Conservation (phyloP, 176 grass and related monocot genomes). For the Triticum dicoccoides region DNA sequence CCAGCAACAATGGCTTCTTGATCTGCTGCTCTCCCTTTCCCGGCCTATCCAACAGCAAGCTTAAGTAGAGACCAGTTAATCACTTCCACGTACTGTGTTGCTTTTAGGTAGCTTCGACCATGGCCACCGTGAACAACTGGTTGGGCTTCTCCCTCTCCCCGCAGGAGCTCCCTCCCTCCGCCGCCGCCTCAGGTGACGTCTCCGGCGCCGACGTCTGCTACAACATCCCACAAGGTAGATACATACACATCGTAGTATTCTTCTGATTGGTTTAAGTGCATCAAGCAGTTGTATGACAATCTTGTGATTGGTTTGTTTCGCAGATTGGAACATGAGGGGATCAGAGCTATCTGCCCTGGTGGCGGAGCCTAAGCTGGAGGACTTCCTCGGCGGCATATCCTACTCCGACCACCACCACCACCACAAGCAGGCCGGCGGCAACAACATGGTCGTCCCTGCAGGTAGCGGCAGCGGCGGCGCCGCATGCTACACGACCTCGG, state of each 20-base stretch:
- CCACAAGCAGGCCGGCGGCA: neutral
- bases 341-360: conserved; percentile 91
- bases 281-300: conserved; percentile 4
- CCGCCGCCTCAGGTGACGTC: conserved; percentile 35
- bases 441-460: conserved; percentile 38
- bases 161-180: conserved; percentile 68
- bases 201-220: conserved; percentile 52
- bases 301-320: neutral
- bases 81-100: neutral
- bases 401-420: conserved; percentile 67
- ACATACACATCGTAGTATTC: neutral
- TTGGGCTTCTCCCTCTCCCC: conserved; percentile 89
- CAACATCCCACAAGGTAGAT: conserved; percentile 55
- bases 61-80: conserved; percentile 14
- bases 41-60: neutral
- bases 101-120: conserved; percentile 27
- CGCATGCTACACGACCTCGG: conserved; percentile 34
- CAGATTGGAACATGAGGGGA: conserved; percentile 94
- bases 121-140: conserved; percentile 96
- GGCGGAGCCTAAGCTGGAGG: conserved; percentile 86
- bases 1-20: conserved; percentile 32
- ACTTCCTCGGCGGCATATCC: conserved; percentile 84
- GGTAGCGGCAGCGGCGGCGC: conserved; percentile 14
- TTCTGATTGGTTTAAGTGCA: neutral
- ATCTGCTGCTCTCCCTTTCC: conserved; percentile 7